Conservation (phyloP, 2,329 filamentous ascomycete genomes). For the Aspergillus sp. region DNA sequence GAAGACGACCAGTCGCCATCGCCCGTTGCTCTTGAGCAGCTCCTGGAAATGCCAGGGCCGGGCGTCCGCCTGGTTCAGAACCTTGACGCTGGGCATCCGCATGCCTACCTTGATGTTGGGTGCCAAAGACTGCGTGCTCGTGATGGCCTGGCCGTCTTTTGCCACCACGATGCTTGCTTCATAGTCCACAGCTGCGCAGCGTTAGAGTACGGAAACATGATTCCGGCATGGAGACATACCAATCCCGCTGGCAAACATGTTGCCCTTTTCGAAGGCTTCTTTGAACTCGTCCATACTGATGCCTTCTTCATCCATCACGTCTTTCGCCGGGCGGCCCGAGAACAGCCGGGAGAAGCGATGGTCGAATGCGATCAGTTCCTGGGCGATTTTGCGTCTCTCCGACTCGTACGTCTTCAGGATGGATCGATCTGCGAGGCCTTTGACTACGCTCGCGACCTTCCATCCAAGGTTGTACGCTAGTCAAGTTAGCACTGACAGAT, state of each 20-base stretch:
- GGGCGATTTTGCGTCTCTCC: conserved; percentile 60
- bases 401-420: conserved; percentile 53
- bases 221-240: conserved; percentile 24
- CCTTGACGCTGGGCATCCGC: conserved; percentile 34
- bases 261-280: conserved; percentile 52
- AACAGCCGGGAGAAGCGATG: conserved; percentile 28
- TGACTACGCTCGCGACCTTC: conserved; percentile 54
- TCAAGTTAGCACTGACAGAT: conserved; percentile 56
- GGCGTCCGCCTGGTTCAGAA: conserved; percentile 38
- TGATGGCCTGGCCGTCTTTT: conserved; percentile 49
- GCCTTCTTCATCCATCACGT: conserved; percentile 57
- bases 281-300: conserved; percentile 2
- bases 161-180: conserved; percentile 55
- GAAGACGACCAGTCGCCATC: conserved; percentile 52
- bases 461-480: conserved; percentile 58
- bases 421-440: conserved; percentile 35
- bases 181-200: conserved; percentile 54
- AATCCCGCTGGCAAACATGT: conserved; percentile 59
- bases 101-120: conserved; percentile 33
- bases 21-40: conserved; percentile 36
- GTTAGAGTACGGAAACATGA: conserved; percentile 6
- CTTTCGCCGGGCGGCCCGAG: conserved; percentile 46
- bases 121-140: conserved; percentile 21
- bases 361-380: conserved; percentile 66
- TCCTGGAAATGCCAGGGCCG: conserved; percentile 40